Base-by-base conservation (phyloP, 2,329 filamentous ascomycete species). In the Amesomyces nigricolor region DNA sequence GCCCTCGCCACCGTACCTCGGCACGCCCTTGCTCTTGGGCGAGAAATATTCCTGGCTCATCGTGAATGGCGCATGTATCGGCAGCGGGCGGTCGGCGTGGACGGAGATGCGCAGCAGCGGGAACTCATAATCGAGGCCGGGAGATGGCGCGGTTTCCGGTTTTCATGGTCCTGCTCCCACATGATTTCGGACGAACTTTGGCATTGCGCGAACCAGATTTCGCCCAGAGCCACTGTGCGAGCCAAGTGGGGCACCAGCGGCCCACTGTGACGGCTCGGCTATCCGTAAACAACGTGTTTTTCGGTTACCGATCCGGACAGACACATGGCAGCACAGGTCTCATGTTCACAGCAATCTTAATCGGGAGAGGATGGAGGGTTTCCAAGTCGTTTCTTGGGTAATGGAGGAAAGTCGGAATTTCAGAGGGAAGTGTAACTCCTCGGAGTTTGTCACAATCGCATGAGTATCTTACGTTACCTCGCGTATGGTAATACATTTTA, bases 1-100 rank as follows among this genome's bases (percentile, higher is more conserved):
- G 54, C 66, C 62, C 57, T 62, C 56, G 48, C 49, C 53, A 61
- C 69, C 65, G 58, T 66, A 65, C 53, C 63, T 65, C 49, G 68
- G 66, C 55, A 70, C 71, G 64, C 69, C 65, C 70, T 81, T 80
- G 63, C 78, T 79, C 71, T 83, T 83, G 61, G 72, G 72, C 62
- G 71, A 74, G 62, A 75, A 77, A 63, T 82, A 79, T 64, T 83
- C 77, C 70, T 83, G 79, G 72, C 79, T 85, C 81, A 85, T 85
- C 59, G 53, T 57, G 47, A 54, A 26, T 13, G 47, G 48, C 50
- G 54, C 50, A 48, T 46, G 43, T 57, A 51, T 53, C 48, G 42
- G 26, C 19, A 44, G 40, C 22, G 49, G 43, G 38, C 16, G 44
- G 32, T 50, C 35, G 44, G 43, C 42, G 50, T 47, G 30, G 46